A percentile compares a stretch with the other conserved stretches of the same genome.
Conservation (phyloP, 2,329 filamentous ascomycete species). For the Beauveria asiatica region DNA sequence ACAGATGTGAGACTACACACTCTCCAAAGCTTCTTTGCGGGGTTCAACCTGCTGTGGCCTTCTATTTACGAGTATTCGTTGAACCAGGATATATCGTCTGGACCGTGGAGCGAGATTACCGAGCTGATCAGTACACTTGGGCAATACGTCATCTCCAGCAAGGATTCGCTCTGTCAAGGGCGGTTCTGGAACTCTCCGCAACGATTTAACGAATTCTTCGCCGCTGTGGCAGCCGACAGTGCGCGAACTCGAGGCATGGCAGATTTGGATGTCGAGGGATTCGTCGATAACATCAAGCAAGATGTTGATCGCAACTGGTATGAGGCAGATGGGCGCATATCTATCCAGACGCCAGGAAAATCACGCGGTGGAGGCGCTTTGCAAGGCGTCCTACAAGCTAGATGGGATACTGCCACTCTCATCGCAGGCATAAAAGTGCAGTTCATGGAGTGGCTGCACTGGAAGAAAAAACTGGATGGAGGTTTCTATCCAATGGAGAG, state of each 20-base stretch:
- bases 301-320: conserved; percentile 40
- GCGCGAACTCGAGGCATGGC: conserved; percentile 14
- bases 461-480: conserved; percentile 17
- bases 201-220: conserved; percentile 10
- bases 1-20: conserved; percentile 18
- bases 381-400: conserved; percentile 24
- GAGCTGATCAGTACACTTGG: neutral
- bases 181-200: neutral
- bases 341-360: conserved; percentile 30
- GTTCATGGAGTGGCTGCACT: conserved; percentile 25
- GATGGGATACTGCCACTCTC: conserved; percentile 24
- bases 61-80: conserved; percentile 14
- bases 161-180: neutral
- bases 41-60: conserved; percentile 15
- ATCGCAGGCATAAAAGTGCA: conserved; percentile 23
- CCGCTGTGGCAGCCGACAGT: neutral
- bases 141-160: neutral
- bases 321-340: conserved; percentile 24
- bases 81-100: neutral
- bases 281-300: conserved; percentile 33
- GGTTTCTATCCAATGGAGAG: neutral
- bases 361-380: conserved; percentile 18
- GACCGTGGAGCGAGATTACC: neutral
- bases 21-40: conserved; percentile 14
- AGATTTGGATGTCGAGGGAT: conserved; percentile 26